Evolutionary conservation across 176 grass and related monocot species (phyloP).

Genomic region (Thinopyrum elongatum): DNA sequence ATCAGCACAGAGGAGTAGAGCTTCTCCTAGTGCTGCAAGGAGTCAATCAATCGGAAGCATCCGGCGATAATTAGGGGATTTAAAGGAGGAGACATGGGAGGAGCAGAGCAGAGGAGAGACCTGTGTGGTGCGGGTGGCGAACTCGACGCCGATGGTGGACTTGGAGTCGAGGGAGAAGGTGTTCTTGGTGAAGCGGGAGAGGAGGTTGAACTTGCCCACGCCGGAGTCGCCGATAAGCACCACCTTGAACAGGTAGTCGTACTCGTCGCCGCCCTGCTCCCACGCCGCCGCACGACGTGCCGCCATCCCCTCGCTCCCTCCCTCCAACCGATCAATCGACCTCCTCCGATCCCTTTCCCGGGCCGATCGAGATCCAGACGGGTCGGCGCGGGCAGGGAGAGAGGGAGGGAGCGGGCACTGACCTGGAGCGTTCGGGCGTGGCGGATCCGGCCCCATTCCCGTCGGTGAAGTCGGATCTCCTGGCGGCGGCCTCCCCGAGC

Average conservation of each 20-base stretch:
- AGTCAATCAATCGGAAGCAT: too few species aligned
- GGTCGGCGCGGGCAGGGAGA: too few species aligned
- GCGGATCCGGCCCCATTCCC: too few species aligned
- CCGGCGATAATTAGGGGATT: too few species aligned
- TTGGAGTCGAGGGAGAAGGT: constrained; percentile 87
- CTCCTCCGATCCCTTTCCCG: neutral
- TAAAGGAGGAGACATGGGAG: too few species aligned
- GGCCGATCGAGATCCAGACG: too few species aligned
- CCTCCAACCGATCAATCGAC: neutral
- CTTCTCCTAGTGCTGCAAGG: too few species aligned
- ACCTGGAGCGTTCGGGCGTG: too few species aligned
- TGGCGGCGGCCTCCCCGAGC: too few species aligned
- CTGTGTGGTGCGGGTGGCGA: constrained; percentile 78
- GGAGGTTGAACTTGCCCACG: constrained; percentile 86
- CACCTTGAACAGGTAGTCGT: constrained; percentile 93
- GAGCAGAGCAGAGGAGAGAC: constrained; percentile 30
- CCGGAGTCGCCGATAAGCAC: constrained; percentile 87
- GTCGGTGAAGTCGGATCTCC: too few species aligned
- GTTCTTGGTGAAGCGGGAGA: constrained; percentile 85
- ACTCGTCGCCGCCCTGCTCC: constrained; percentile 70
- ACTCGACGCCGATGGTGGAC: constrained; percentile 93
- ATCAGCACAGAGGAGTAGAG: too few species aligned
- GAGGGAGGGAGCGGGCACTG: too few species aligned
- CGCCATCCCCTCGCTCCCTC: neutral
- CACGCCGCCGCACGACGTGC: constrained; percentile 44